Evolutionary conservation across 148 eudicot genomes (phyloP), one percentile per base, ranked within the genome.

Genomic region (Rhododendron griersonianum): DNA sequence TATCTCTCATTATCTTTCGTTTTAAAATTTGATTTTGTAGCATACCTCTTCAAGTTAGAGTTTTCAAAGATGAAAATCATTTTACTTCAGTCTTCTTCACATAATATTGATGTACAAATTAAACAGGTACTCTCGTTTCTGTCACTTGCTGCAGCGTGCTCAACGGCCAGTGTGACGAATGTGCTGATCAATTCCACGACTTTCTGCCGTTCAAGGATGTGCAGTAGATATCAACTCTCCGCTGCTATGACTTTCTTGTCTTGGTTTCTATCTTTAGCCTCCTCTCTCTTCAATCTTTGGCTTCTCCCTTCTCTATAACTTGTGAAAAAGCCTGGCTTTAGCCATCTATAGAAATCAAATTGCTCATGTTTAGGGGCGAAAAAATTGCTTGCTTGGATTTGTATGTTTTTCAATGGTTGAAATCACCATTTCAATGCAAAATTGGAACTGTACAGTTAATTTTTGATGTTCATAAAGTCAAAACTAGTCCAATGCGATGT

Each of bases 171-270:
- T n/a, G 98, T 95, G 59, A 88, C 95, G 0, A 90, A 92, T 76
- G 44, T 94, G 15, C 65, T 97, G 87, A 86, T 93, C 28, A 85
- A 87, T 81, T 91, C 87, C 6, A 88, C 80, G 3, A 71, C n/a
- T 53, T 75, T 87, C 84, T 96, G 96, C 51, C 86, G 75, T 16
- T 83, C 45, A 8, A 94, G 89, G 85, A 81, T 92, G 83, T 95
- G 98, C 90, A 87, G 85, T 35, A 83, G 99, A 90, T 96, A 95
- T 84, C 93, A 93, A 23, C 90, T 96, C 44, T 93, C 99, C 1
- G 95, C 98, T 37, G 92, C 95, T 33, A 94, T 96, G 96, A 95
- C 98, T 37, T 95, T 95, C 91, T 87, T 95, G 91, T 92, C 96
- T 73, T 97, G 99, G 95, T 93, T 89, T 74, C 83, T 97, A 41